A percentile compares a stretch with the other conserved stretches of the same genome.
Conservation (phyloP, 352 stramenopile species). For the Phytophthora crassamura region DNA sequence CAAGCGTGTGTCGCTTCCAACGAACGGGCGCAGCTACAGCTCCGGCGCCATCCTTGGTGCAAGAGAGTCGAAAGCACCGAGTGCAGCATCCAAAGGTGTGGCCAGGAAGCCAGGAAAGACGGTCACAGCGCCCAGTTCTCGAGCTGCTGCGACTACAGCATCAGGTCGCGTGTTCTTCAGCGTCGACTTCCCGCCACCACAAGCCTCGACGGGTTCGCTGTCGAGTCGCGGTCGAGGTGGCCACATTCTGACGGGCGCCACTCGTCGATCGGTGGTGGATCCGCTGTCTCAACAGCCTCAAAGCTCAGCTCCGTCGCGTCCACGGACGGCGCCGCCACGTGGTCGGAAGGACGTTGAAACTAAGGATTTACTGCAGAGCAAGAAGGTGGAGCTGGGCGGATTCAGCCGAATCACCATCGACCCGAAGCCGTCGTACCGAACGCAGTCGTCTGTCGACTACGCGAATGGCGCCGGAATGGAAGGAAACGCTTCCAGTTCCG, state of each 20-base stretch:
- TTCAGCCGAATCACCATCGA: conserved; percentile 36
- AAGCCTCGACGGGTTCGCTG: conserved; percentile 13
- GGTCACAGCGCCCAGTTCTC: conserved; percentile 7
- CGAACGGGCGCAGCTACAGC: conserved; percentile 25
- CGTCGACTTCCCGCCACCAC: conserved; percentile 31
- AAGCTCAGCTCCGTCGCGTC: conserved; percentile 22
- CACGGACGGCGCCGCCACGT: conserved; percentile 50
- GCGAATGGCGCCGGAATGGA: conserved; percentile 12
- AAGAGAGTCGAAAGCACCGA: conserved; percentile 24
- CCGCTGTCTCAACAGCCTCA: conserved; percentile 27
- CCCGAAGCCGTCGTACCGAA: conserved; percentile 31
- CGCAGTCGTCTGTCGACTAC: conserved; percentile 47
- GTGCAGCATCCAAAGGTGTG: conserved; percentile 19
- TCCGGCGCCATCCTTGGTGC: conserved; percentile 24
- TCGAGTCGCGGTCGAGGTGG: conserved; percentile 29
- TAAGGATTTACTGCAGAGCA: conserved; percentile 51
- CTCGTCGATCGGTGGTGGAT: conserved; percentile 30
- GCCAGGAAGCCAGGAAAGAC: conserved; percentile 24
- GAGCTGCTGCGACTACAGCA: conserved; percentile 20
- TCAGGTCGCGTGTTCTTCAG: conserved; percentile 40
- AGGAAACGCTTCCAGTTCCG: neutral
- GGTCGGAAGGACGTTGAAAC: conserved; percentile 53
- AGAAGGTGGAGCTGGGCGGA: conserved; percentile 39
- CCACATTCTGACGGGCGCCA: conserved; percentile 26
- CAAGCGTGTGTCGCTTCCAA: conserved; percentile 35